Evolutionary conservation across 1,284 basidiomycete species (phyloP).

Genomic region (Apiotrichum montevideense): DNA sequence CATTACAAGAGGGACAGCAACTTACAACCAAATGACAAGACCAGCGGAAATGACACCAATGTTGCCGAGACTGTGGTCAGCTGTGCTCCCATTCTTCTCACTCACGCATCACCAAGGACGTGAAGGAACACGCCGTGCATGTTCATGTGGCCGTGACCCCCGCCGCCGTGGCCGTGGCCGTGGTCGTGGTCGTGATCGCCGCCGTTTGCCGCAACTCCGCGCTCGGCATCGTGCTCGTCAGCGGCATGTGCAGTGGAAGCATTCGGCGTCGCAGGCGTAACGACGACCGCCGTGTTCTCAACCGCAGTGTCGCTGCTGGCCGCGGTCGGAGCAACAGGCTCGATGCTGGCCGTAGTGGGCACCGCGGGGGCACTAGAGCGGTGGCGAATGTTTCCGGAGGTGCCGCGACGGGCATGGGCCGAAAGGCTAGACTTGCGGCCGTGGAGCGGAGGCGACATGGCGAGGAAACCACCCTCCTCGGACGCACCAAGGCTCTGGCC

Average conservation of each 20-base stretch:
- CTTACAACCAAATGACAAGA: constrained; percentile 76
- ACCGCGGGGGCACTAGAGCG: constrained; percentile 14
- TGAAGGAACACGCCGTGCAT: constrained; percentile 93
- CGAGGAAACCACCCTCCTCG: constrained; percentile 14
- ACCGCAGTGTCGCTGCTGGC: constrained; percentile 19
- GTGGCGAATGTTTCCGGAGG: not conserved
- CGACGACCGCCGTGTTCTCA: not conserved
- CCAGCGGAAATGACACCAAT: constrained; percentile 95
- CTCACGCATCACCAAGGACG: constrained; percentile 83
- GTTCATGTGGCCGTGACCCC: constrained; percentile 64
- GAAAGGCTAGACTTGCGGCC: constrained; percentile 16
- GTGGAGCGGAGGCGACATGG: constrained; percentile 23
- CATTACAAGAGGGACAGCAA: constrained; percentile 1
- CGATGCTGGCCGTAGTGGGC: constrained; percentile 31
- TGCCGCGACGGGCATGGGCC: constrained; percentile 8
- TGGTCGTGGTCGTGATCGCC: constrained; percentile 17
- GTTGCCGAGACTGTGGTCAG: constrained; percentile 64
- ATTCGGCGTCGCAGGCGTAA: not conserved
- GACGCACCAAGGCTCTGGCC: constrained; percentile 51
- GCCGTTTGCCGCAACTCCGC: constrained; percentile 17
- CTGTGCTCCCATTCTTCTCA: not conserved
- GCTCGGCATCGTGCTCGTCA: constrained; percentile 10
- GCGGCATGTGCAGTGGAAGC: not conserved
- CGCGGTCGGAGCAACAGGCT: constrained; percentile 10
- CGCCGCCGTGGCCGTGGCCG: constrained; percentile 11